Percentiles rank a stretch among this genome's conserved stretches.
phyloP scores from a whole-genome alignment of 352 stramenopile genomes.

The Elongisporangium anandrum region DNA sequence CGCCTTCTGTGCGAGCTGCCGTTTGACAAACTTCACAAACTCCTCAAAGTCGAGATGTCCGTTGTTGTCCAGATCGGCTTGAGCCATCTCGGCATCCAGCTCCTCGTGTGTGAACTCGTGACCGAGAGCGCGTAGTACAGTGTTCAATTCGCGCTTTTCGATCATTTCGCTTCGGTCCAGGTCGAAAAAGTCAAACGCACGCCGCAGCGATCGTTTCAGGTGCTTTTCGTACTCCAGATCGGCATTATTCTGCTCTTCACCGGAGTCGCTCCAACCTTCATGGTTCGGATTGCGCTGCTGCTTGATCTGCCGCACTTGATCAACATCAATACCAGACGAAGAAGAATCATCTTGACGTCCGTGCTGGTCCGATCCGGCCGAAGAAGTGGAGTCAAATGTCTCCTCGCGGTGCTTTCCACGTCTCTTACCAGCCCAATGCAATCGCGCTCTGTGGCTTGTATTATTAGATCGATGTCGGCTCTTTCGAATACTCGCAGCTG shows the following conservation, averaged over 20 bases:
- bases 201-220: slow-evolving; percentile 51
- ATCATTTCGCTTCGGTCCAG: slow-evolving; percentile 65
- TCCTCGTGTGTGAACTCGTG: slow-evolving; percentile 70
- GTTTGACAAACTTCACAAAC: slow-evolving; percentile 67
- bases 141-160: slow-evolving; percentile 58
- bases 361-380: too few relatives aligned
- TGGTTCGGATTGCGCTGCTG: slow-evolving; percentile 9
- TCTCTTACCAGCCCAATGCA: not conserved
- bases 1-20: slow-evolving; percentile 47
- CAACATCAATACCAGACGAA: slow-evolving; percentile 33
- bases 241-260: slow-evolving; percentile 19
- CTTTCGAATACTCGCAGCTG: too few relatives aligned
- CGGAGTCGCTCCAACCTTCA: slow-evolving; percentile 6
- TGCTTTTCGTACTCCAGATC: slow-evolving; percentile 60
- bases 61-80: slow-evolving; percentile 57
- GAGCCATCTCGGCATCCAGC: slow-evolving; percentile 53
- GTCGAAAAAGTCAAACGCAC: slow-evolving; percentile 80
- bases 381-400: too few relatives aligned
- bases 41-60: slow-evolving; percentile 72
- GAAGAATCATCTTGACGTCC: slow-evolving; percentile 1
- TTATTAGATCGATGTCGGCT: too few relatives aligned
- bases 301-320: slow-evolving; percentile 27
- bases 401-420: not conserved
- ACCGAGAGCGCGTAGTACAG: slow-evolving; percentile 61
- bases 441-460: not conserved